phyloP scores from a whole-genome alignment of 495 filamentous ascomycete species.

The Xylaria intraflava region DNA sequence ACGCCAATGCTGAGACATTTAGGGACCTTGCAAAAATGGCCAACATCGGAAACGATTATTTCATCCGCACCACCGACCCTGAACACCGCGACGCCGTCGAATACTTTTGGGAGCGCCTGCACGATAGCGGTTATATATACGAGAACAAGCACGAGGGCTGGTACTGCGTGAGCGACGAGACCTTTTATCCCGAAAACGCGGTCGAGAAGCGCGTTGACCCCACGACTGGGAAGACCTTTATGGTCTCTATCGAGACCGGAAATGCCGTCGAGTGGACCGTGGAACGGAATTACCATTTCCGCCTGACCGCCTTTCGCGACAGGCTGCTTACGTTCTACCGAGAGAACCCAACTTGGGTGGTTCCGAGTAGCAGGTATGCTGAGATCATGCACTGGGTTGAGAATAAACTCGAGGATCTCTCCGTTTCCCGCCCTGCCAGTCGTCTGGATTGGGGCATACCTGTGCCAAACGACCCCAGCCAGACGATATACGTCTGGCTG shows the following conservation, averaged over 20 bases:
- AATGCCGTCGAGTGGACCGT: slow-evolving; percentile 91
- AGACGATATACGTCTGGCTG: slow-evolving; percentile 98
- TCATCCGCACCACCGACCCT: slow-evolving; percentile 82
- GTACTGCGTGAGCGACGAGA: slow-evolving; percentile 96
- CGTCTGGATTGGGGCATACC: slow-evolving; percentile 84
- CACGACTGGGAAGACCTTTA: slow-evolving; percentile 70
- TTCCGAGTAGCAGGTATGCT: slow-evolving; percentile 57
- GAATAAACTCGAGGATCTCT: slow-evolving; percentile 73
- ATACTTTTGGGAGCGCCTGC: slow-evolving; percentile 79
- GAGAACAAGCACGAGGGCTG: slow-evolving; percentile 81
- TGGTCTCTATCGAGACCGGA: slow-evolving; percentile 80
- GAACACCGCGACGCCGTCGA: slow-evolving; percentile 81
- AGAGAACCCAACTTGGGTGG: slow-evolving; percentile 62
- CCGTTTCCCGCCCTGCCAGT: slow-evolving; percentile 73
- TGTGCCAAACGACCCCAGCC: slow-evolving; percentile 73
- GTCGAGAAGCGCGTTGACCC: slow-evolving; percentile 71
- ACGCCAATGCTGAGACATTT: slow-evolving; percentile 58
- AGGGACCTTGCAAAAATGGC: slow-evolving; percentile 61
- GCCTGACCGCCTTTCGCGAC: slow-evolving; percentile 71
- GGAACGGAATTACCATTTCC: slow-evolving; percentile 94
- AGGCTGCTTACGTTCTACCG: slow-evolving; percentile 71
- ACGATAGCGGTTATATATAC: slow-evolving; percentile 75
- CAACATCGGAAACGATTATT: slow-evolving; percentile 67
- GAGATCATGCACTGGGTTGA: slow-evolving; percentile 64
- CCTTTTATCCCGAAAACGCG: slow-evolving; percentile 75